Base-by-base conservation (phyloP, 1,284 basidiomycete genomes). In the Ustilago trichophora region DNA sequence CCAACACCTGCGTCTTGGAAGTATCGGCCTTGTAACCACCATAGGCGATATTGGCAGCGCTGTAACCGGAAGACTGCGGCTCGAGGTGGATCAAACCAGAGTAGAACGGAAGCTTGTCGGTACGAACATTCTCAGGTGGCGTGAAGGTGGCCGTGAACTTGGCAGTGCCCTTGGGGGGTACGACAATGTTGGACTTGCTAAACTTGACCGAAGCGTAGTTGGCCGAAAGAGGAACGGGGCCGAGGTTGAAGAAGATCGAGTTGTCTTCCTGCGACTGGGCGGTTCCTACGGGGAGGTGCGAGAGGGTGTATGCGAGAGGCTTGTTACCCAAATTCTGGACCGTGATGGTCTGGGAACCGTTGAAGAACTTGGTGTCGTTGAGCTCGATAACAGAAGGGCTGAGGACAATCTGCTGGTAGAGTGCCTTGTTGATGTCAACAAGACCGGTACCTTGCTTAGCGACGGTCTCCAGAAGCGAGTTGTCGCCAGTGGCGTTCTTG, bases 391-490 rank as follows among this genome's bases (percentile, higher is more conserved):
- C 85, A 5, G 86, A 84, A 4, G 88, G 88, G 4, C 84, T 85
- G 27, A 90, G 82, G 19, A 85, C 71, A 4, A 87, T 59, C 36
- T 66, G 58, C 48, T 87, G 83, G 62, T 86, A 84, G 42, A 90
- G 82, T 0, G 89, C 89, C 54, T 86, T 84, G 80, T 85, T 88
- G 12, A 87, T 86, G 68, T 90, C 84, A 53, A 90, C 83, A 47
- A 89, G 77, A 18, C 89, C 90, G 18, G 88, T 85, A 31, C 90
- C 90, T 65, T 88, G 87, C 48, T 87, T 85, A 2, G 87, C 85
- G 8, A 87, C 84, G 9, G 88, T 88, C 65, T 88, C 86, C 35
- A 87, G 73, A 4, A 86, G 85, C 31, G 84, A 83, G 7, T 84
- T 85, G 19, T 85, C 85, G 15, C 84, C 27, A n/a, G 57, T 84